A percentile compares a stretch with the other conserved stretches of the same genome.
Conservation (phyloP, 2,329 filamentous ascomycete genomes). For the Massarina eburnea region DNA sequence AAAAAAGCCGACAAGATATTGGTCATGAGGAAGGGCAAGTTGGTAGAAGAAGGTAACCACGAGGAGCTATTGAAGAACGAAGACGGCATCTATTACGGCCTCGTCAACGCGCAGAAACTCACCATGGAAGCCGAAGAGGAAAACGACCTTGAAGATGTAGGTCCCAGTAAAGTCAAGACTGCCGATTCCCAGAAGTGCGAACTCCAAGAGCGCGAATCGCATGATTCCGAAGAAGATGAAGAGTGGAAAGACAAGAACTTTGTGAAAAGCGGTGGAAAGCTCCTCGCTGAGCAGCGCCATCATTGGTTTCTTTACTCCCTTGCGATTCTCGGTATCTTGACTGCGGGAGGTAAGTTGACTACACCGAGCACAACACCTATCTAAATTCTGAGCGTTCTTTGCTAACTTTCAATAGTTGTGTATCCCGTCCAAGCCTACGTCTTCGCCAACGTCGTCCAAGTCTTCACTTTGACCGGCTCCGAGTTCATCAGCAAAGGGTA, state of each 20-base stretch:
- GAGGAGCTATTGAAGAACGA: slow-evolving; percentile 65
- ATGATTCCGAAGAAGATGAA: slow-evolving; percentile 16
- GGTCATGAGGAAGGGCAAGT: slow-evolving; percentile 70
- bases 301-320: slow-evolving; percentile 38
- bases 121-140: slow-evolving; percentile 30
- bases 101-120: slow-evolving; percentile 57
- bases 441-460: slow-evolving; percentile 40
- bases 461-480: slow-evolving; percentile 36
- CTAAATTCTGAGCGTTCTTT: background rate
- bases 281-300: slow-evolving; percentile 38
- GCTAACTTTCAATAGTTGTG: slow-evolving; percentile 18
- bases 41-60: slow-evolving; percentile 76
- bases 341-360: slow-evolving; percentile 24
- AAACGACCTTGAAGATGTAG: slow-evolving; percentile 13
- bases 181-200: slow-evolving; percentile 13
- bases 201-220: slow-evolving; percentile 5
- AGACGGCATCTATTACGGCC: slow-evolving; percentile 65
- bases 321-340: slow-evolving; percentile 30
- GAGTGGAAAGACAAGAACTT: slow-evolving; percentile 35
- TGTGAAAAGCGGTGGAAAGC: slow-evolving; percentile 33
- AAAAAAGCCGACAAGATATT: slow-evolving; percentile 77
- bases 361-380: too few species aligned
- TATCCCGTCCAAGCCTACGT: slow-evolving; percentile 44
- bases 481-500: slow-evolving; percentile 43
- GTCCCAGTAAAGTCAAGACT: slow-evolving; percentile 19